Base-by-base conservation (phyloP, 441 rosid genomes). In the Arabidopsis lyrata region DNA sequence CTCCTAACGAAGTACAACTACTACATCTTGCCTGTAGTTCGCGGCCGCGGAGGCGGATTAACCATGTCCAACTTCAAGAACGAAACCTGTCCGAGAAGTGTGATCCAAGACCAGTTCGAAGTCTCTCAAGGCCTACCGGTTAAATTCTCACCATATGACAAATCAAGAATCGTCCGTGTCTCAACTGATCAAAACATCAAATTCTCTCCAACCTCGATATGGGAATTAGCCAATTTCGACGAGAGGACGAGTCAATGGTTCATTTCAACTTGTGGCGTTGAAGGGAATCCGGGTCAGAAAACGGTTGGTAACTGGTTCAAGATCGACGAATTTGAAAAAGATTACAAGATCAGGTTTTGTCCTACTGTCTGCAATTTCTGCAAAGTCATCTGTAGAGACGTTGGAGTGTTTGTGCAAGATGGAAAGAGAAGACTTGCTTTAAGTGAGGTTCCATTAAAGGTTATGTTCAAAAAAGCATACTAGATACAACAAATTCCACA, bases 1-100 rank as follows among this genome's bases (percentile, higher is more conserved):
- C 84, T 89, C 73, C 63, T 6, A 8, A 14, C 82, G 8, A 84
- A 81, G 45, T 55, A 49, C 3, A 14, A 45, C 2, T 89, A 85
- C 72, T 81, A 80, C 83, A 82, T 87, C 73, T 75, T 89, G 44
- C 88, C 92, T 0, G 82, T 80, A 8, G 0, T 83, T 65, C 85
- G 87, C 0, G 92, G 92, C 20, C 73, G 81, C 11, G 92, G 90
- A 2, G 89, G 95, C 0, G 87, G 92, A 20, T 76, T 82, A 56
- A 83, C 85, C 39, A 80, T 85, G 5, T 82, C 82, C 54, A 45
- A 61, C 77, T 4, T 73, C 1, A 50, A 68, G 42, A 78, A 8
- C 62, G 42, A 12, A 70, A 77, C 76, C 11, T 77, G 80, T 65
- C 63, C 72, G 0, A 70, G 0, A 24, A 70, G 39, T 52, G 89